phyloP scores from a whole-genome alignment of 768 basidiomycete genomes.

The Peribolospora baueri region DNA sequence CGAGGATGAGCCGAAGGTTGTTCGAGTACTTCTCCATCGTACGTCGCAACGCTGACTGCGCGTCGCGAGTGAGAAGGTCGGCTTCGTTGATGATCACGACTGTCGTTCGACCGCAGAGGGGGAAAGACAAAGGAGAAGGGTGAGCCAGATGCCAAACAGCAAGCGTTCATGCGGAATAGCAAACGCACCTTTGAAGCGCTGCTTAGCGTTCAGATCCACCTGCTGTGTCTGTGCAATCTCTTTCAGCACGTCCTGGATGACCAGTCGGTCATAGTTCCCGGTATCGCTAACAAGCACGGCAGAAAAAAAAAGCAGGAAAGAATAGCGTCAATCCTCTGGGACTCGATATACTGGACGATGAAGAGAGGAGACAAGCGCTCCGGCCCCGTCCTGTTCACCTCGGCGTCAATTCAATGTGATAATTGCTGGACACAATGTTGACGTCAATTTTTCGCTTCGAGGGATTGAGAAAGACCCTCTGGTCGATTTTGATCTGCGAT shows the following conservation, averaged over 20 bases:
- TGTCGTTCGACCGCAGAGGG: slow-evolving; percentile 17
- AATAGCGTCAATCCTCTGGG: not conserved
- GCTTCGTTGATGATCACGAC: slow-evolving; percentile 98
- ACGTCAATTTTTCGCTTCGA: slow-evolving; percentile 84
- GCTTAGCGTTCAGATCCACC: slow-evolving; percentile 81
- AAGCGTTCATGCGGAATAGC: not conserved
- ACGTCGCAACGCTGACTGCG: slow-evolving; percentile 81
- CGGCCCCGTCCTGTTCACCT: slow-evolving; percentile 31
- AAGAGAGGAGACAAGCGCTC: not conserved
- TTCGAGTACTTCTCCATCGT: slow-evolving; percentile 99
- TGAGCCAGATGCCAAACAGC: not conserved
- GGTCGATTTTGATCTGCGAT: slow-evolving; percentile 78
- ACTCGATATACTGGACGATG: not conserved
- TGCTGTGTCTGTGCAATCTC: slow-evolving; percentile 98
- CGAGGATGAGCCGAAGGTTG: slow-evolving; percentile 87
- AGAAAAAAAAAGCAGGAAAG: not conserved
- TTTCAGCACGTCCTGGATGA: slow-evolving; percentile 89
- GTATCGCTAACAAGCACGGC: slow-evolving; percentile 43
- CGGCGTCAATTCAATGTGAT: slow-evolving; percentile 89
- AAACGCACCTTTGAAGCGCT: slow-evolving; percentile 71
- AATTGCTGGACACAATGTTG: slow-evolving; percentile 92
- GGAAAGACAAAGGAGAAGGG: not conserved
- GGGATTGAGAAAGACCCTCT: slow-evolving; percentile 80
- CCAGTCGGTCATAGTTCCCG: slow-evolving; percentile 77
- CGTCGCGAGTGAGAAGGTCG: slow-evolving; percentile 78